Evolutionary conservation across 2,329 filamentous ascomycete species (phyloP).

Genomic region (Calonectria henricotiae): DNA sequence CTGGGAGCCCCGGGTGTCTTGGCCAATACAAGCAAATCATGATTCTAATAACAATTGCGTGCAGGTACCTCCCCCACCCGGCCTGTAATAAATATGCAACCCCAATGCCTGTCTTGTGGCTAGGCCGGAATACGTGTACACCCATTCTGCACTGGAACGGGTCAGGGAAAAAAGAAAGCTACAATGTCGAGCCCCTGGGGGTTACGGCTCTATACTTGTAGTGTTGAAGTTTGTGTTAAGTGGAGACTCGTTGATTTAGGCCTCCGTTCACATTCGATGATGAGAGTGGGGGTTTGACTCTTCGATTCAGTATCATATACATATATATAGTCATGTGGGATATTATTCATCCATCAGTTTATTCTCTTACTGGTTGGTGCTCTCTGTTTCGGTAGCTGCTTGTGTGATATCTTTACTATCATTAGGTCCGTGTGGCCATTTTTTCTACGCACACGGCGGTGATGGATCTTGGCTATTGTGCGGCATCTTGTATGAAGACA

Average conservation of each 20-base stretch:
- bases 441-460: too few species aligned
- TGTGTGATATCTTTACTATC: not conserved
- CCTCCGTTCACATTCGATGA: not conserved
- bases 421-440: too few species aligned
- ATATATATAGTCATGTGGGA: not conserved
- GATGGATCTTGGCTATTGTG: too few species aligned
- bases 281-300: not conserved
- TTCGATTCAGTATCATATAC: slow-evolving; percentile 18
- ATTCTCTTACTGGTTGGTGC: not conserved
- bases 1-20: not conserved
- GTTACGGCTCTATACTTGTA: not conserved
- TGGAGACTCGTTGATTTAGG: slow-evolving; percentile 8
- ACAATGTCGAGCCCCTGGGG: not conserved
- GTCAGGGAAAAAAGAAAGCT: not conserved
- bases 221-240: slow-evolving; percentile 6
- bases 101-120: not conserved
- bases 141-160: not conserved
- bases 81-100: slow-evolving; percentile 59
- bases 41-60: slow-evolving; percentile 40
- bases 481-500: too few species aligned
- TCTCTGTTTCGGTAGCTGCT: not conserved
- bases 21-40: slow-evolving; percentile 12
- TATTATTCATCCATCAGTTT: not conserved
- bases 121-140: not conserved
- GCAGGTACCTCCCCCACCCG: slow-evolving; percentile 72